A percentile compares a stretch with the other conserved stretches of the same genome.
Conservation (phyloP, 495 filamentous ascomycete species). For the Penicillium flavigenum region DNA sequence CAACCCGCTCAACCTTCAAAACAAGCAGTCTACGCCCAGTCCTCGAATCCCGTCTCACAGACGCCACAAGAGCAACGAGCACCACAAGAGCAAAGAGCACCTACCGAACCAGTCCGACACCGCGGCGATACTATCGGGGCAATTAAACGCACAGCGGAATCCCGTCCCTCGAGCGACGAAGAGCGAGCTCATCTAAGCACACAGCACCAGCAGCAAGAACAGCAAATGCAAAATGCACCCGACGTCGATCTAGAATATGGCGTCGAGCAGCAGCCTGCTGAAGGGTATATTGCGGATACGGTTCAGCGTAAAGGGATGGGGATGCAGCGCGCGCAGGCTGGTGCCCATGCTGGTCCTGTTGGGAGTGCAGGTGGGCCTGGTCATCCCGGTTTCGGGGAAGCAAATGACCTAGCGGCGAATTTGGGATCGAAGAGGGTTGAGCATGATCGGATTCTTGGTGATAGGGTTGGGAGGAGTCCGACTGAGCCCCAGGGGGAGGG, state of each 20-base stretch:
- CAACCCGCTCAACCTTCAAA: slow-evolving; percentile 52
- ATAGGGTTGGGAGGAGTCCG: slow-evolving; percentile 29
- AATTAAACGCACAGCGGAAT: slow-evolving; percentile 41
- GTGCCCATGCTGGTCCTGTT: slow-evolving; percentile 39
- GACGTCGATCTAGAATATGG: slow-evolving; percentile 51
- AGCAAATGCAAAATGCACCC: slow-evolving; percentile 18
- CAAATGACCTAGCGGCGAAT: slow-evolving; percentile 36
- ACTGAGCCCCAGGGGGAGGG: slow-evolving; percentile 20
- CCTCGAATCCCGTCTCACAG: slow-evolving; percentile 50
- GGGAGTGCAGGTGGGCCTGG: slow-evolving; percentile 32
- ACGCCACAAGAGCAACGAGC: slow-evolving; percentile 47
- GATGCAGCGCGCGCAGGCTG: slow-evolving; percentile 37
- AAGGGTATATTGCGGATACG: slow-evolving; percentile 54
- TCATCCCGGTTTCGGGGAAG: slow-evolving; percentile 37
- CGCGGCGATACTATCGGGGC: slow-evolving; percentile 34
- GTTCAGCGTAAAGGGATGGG: slow-evolving; percentile 44
- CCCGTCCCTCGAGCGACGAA: slow-evolving; percentile 39
- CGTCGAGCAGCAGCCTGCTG: slow-evolving; percentile 53
- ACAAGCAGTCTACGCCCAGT: slow-evolving; percentile 48
- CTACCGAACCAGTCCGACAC: slow-evolving; percentile 28
- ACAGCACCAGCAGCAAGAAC: slow-evolving; percentile 20
- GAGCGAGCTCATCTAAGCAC: slow-evolving; percentile 23
- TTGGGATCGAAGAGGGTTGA: slow-evolving; percentile 49
- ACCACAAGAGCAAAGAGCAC: slow-evolving; percentile 1
- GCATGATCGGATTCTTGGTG: slow-evolving; percentile 43